phyloP scores from a whole-genome alignment of 805 yeast species.

The Kluyveromyces nonfermentans region DNA sequence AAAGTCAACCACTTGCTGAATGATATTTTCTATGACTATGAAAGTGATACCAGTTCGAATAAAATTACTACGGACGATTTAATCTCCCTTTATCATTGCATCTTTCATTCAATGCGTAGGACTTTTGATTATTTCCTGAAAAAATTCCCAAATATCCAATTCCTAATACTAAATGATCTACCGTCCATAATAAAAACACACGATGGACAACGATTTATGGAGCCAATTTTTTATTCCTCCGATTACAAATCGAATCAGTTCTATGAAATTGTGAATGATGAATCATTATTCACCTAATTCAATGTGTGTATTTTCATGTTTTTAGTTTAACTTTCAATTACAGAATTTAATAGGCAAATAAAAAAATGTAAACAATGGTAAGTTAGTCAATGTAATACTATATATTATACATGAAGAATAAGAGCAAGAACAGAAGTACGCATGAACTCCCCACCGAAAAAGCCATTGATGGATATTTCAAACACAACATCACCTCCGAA shows the following conservation, averaged over 20 bases:
- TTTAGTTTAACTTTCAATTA: neutral
- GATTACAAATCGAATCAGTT: slow-evolving; percentile 24
- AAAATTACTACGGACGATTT: slow-evolving; percentile 21
- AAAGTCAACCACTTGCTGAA: slow-evolving; percentile 19
- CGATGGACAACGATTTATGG: slow-evolving; percentile 20
- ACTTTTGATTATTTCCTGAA: slow-evolving; percentile 26
- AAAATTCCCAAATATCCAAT: slow-evolving; percentile 23
- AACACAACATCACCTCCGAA: slow-evolving; percentile 4
- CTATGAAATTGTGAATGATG: slow-evolving; percentile 22
- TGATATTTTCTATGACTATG: slow-evolving; percentile 4
- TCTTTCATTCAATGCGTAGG: slow-evolving; percentile 28
- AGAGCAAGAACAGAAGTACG: neutral
- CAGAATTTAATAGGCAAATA: neutral
- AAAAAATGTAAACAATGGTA: neutral
- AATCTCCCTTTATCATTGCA: slow-evolving; percentile 24
- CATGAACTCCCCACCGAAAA: neutral
- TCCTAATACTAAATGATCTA: slow-evolving; percentile 28
- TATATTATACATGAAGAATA: neutral
- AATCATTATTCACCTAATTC: slow-evolving; percentile 18
- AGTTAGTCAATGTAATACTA: neutral
- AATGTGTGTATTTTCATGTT: neutral
- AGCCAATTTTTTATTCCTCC: slow-evolving; percentile 19
- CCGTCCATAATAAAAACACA: slow-evolving; percentile 24
- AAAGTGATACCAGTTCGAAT: slow-evolving; percentile 8
- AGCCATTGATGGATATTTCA: neutral